Evolutionary conservation across 2,329 filamentous ascomycete genomes (phyloP), one percentile per base, ranked within the genome.

Genomic region (Stemphylium lycopersici): DNA sequence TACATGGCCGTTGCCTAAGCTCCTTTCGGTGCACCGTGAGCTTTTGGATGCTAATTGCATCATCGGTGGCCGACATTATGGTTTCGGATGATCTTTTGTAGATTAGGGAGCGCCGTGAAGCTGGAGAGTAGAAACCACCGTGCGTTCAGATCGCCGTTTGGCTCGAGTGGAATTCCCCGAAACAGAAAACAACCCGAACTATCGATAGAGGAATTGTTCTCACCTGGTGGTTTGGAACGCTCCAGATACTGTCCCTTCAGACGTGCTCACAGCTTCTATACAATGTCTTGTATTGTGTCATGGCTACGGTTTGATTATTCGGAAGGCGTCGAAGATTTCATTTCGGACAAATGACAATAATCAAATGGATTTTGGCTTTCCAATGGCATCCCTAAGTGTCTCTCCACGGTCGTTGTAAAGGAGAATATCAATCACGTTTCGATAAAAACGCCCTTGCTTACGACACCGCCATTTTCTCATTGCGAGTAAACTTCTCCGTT

Each of bases 181-280:
- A 26, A 15, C 15, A 40, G 16, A 48, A 48, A 48, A 48, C 34
- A 39, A 39, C 15, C 45, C 45, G 45, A 48, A 20, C 34, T 22
- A 31, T 48, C 16, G 24, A 16, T 43, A 6, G n/a, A 16, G 24
- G 40, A 6, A n/a, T 5, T 2, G 6, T 16, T 3, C 15, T 7
- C 12, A 36, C 6, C 13, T 36, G 6, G 5, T 15, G 6, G 33
- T 36, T n/a, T 15, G 13, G 6, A 5, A 15, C 33, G 32, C 15
- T 36, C 3, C n/a, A 15, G 12, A 36, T 36, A n/a, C 33, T 1
- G n/a, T 36, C 6, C 16, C 13, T 6, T 36, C 3, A 6, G 13
- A n/a, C 33, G 6, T 15, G 12, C n/a, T 36, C 12, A 6, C 33
- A n/a, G 13, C 12, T 15, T 3, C 33, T 36, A 15, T 16, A 24